These are phyloP conservation scores for Nemania sp. DNA, from an alignment of 2,329 filamentous ascomycete genomes.

Conservation along the genomic window DNA sequence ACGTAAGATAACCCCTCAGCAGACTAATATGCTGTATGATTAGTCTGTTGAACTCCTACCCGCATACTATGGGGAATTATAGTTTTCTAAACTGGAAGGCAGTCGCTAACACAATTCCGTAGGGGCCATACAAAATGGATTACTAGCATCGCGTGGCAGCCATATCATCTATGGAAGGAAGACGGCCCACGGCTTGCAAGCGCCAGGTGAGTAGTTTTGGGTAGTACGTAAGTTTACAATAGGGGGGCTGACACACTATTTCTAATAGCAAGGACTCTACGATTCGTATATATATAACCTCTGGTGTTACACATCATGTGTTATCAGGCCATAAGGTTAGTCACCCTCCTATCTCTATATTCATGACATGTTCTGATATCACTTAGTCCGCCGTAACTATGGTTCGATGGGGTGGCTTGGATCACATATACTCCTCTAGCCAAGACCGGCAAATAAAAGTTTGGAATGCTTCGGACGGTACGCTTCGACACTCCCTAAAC, in stretches of 20 bases:
- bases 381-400: conserved; percentile 84
- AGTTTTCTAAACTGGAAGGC: background rate
- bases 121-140: conserved; percentile 88
- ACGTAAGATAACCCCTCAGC: conserved; percentile 56
- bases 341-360: background rate
- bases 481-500: conserved; percentile 80
- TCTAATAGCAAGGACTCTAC: conserved; percentile 85
- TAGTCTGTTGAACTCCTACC: background rate
- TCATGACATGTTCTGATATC: conserved; percentile 16
- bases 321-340: conserved; percentile 80
- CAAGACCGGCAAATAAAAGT: conserved; percentile 79
- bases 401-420: conserved; percentile 94
- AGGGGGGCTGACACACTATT: background rate
- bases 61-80: background rate
- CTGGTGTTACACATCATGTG: conserved; percentile 82
- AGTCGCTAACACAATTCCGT: conserved; percentile 16
- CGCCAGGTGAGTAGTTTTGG: conserved; percentile 50
- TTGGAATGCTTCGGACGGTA: conserved; percentile 85
- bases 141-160: conserved; percentile 90
- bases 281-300: conserved; percentile 86
- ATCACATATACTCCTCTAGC: conserved; percentile 87
- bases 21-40: background rate
- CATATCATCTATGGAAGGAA: conserved; percentile 83
- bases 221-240: background rate
- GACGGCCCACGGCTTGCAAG: conserved; percentile 85